Percentiles rank a stretch among this genome's conserved stretches.
These are phyloP conservation scores for Fusarium cyanostomum DNA, from an alignment of 2,329 filamentous ascomycete genomes.

Conservation along the genomic window DNA sequence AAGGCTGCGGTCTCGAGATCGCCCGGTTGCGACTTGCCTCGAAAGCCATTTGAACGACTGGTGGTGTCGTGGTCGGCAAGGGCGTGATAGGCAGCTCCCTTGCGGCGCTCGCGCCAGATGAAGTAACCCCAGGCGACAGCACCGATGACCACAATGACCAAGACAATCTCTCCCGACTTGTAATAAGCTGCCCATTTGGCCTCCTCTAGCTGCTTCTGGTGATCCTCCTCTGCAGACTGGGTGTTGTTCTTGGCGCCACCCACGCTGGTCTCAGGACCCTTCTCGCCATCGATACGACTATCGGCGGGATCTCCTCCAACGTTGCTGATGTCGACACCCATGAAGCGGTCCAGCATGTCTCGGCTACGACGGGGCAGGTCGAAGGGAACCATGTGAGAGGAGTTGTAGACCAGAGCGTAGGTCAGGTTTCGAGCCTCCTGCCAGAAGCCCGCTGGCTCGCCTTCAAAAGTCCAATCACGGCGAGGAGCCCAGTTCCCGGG, in stretches of 20 bases:
- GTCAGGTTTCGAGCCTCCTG: slow-evolving; percentile 95
- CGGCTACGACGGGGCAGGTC: slow-evolving; percentile 86
- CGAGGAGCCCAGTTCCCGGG: slow-evolving; percentile 92
- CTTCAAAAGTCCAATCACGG: slow-evolving; percentile 93
- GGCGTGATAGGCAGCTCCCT: slow-evolving; percentile 63
- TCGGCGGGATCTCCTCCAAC: slow-evolving; percentile 85
- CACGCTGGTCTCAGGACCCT: slow-evolving; percentile 79
- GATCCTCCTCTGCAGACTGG: slow-evolving; percentile 62
- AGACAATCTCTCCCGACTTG: slow-evolving; percentile 84
- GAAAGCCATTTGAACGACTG: slow-evolving; percentile 57
- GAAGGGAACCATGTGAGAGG: slow-evolving; percentile 98
- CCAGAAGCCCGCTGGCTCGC: slow-evolving; percentile 87
- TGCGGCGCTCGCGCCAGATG: slow-evolving; percentile 70
- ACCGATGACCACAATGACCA: slow-evolving; percentile 81
- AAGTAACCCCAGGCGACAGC: slow-evolving; percentile 79
- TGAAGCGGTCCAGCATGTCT: slow-evolving; percentile 98
- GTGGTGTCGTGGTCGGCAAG: slow-evolving; percentile 53
- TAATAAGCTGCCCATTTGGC: slow-evolving; percentile 91
- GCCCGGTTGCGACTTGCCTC: slow-evolving; percentile 55
- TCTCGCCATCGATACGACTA: slow-evolving; percentile 85
- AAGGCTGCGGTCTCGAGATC: slow-evolving; percentile 73
- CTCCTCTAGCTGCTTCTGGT: slow-evolving; percentile 77
- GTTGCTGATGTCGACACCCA: slow-evolving; percentile 88
- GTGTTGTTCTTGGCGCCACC: slow-evolving; percentile 70
- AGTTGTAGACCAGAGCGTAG: slow-evolving; percentile 94